Base-by-base conservation (phyloP, 202 grass and related monocot species). In the Bolboschoenoplectus hybrid region DNA sequence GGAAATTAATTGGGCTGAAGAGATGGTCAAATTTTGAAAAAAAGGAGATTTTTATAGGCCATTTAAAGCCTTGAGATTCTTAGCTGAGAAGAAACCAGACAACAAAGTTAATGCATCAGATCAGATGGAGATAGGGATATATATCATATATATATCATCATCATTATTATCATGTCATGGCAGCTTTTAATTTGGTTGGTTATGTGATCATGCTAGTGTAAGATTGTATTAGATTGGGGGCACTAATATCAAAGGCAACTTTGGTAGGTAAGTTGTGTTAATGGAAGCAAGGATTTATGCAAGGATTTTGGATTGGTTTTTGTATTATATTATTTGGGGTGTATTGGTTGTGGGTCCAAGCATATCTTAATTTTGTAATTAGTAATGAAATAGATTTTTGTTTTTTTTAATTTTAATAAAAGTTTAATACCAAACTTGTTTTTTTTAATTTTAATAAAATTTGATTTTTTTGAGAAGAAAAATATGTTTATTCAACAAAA, bases 71-170 rank as follows among this genome's bases (percentile, higher is more conserved):
- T 9, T 39, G 44, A 67, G 41, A 84, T 84, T 84, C 82, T 84
- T 84, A 84, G 65, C n/a, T 52, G 13, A 84, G 49, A 84, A 84
- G 82, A 57, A 84, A 84, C 62, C 49, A 84, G 72, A 55, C 82
- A 84, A 71, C 13, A 13, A 44, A 84, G 8, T 69, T 44, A 84
- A 84, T 84, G 82, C 62, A 84, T 56, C 72, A 20, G 56, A 61
- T 43, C 38, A 38, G 3, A 26, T 26, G 26, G 26, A 0, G 26
- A 26, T 26, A 26, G 26, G 26, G 26, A 26, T 26, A 26, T 26
- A 26, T 26, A 26, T 26, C 26, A 26, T 14, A 60, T 60, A 60
- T 62, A 19, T 20, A 62, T 62, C n/a, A n/a, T 26, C 17, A 62
- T 60, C 75, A 61, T 60, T 80, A 60, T 26, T 26, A 26, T 26